These are phyloP conservation scores for Botryotinia globosa DNA, from an alignment of 2,329 filamentous ascomycete species.

Conservation along the genomic window DNA sequence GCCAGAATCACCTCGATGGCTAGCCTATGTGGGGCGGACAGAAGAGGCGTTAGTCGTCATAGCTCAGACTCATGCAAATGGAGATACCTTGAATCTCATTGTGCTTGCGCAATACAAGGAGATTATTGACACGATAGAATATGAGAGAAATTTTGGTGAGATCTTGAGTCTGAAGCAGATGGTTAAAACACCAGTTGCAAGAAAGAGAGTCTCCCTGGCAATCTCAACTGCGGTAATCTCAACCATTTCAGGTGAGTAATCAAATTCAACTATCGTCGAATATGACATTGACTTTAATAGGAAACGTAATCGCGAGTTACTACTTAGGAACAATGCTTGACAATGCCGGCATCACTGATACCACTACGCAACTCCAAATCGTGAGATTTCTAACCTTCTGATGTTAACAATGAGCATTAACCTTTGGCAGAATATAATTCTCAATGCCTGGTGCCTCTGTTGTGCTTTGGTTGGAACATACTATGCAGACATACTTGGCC, in stretches of 20 bases:
- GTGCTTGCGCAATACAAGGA: constrained; percentile 45
- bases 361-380: constrained; percentile 36
- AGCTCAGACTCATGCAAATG: constrained; percentile 53
- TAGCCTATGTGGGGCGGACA: constrained; percentile 48
- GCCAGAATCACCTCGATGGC: constrained; percentile 58
- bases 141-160: constrained; percentile 44
- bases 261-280: too few relatives aligned
- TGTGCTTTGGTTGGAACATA: constrained; percentile 45
- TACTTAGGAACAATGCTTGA: constrained; percentile 40
- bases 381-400: constrained; percentile 7
- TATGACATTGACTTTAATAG: constrained; percentile 34
- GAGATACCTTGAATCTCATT: constrained; percentile 46
- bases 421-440: constrained; percentile 45
- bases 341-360: constrained; percentile 39
- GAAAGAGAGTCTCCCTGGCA: constrained; percentile 49
- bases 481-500: constrained; percentile 44
- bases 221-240: constrained; percentile 48
- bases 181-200: constrained; percentile 49
- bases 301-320: constrained; percentile 45
- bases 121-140: constrained; percentile 44
- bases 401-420: constrained; percentile 29
- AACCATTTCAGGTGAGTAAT: constrained; percentile 43
- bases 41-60: constrained; percentile 48
- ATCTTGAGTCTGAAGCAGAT: constrained; percentile 42
- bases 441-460: constrained; percentile 50